phyloP scores from a whole-genome alignment of 2,329 filamentous ascomycete species.

The Aspergillus intermedius region DNA sequence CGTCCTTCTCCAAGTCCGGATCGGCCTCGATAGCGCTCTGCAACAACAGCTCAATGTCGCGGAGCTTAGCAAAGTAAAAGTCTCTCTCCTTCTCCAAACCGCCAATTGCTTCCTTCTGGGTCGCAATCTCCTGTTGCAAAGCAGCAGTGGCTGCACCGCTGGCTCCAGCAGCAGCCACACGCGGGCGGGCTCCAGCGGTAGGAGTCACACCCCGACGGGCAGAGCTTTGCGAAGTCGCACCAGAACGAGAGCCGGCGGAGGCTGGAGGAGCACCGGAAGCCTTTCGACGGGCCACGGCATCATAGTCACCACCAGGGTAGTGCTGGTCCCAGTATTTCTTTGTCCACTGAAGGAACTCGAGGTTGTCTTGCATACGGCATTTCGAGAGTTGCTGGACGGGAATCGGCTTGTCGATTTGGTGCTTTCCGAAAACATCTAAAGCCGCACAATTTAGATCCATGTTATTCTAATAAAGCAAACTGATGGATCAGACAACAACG shows the following conservation, averaged over 20 bases:
- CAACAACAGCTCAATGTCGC: slow-evolving; percentile 91
- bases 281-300: slow-evolving; percentile 79
- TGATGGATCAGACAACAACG: slow-evolving; percentile 24
- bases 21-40: slow-evolving; percentile 91
- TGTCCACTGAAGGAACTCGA: slow-evolving; percentile 95
- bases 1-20: slow-evolving; percentile 88
- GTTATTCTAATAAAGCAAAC: background rate
- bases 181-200: slow-evolving; percentile 46
- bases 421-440: slow-evolving; percentile 69
- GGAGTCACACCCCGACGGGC: slow-evolving; percentile 57
- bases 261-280: slow-evolving; percentile 56
- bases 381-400: slow-evolving; percentile 85
- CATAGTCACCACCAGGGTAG: slow-evolving; percentile 95
- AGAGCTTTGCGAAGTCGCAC: slow-evolving; percentile 40
- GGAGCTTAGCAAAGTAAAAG: slow-evolving; percentile 98
- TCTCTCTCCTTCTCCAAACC: slow-evolving; percentile 94
- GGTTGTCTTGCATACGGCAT: slow-evolving; percentile 99
- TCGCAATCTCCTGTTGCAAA: slow-evolving; percentile 76
- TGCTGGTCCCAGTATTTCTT: slow-evolving; percentile 98
- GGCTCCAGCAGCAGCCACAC: slow-evolving; percentile 40
- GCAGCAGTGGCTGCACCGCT: slow-evolving; percentile 54
- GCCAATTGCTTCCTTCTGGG: slow-evolving; percentile 89
- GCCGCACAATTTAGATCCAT: slow-evolving; percentile 1
- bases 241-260: slow-evolving; percentile 43
- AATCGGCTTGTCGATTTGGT: slow-evolving; percentile 82